Evolutionary conservation across 1,284 basidiomycete species (phyloP), one percentile per base, ranked within the genome.

Genomic region (Heterobasidion occidentale): DNA sequence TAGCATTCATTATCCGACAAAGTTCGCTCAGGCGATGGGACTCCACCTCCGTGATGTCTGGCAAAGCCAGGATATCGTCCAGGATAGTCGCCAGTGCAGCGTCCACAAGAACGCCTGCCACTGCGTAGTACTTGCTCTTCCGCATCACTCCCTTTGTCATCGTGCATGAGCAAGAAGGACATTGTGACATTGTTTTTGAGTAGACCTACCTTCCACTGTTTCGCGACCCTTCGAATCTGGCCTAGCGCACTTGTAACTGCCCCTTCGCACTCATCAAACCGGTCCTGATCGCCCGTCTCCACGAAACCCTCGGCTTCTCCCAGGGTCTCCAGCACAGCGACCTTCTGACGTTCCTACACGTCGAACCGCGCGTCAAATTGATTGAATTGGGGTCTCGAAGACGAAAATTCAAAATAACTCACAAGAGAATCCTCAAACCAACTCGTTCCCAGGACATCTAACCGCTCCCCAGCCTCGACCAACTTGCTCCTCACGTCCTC

Each of bases 41-140:
- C 64, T 98, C 95, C 9, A 84, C 77, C 65, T 93, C 95, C 0
- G 94, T 88, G 62, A 99, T 98, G 70, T 99, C 96, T 2, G 82
- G 79, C 52, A 98, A 74, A 0, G 82, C 83, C 49, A 95, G 74
- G 12, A 98, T 80, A 62, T 91, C 88, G 50, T 79, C 77, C 9
- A 95, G 74, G 5, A 97, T 80, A 3, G 83, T 76, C 3, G 75
- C 75, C 36, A 96, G 75, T 3, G 86, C 83, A 11, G 81, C 77
- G 58, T 98, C 88, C 12, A 90, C 82, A 11, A 97, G 70, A 15
- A 77, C 72, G 7, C 96, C 96, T 15, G 96, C 67, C 1, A 86
- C 81, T 35, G 74, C 72, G 60, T 87, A 84, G 64, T 87, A 89
- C 62, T 82, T 84, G 64, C 75, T 81, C 62, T 80, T 83, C 15